Conservation (phyloP, 495 filamentous ascomycete species). For the Penicillium lividum region DNA sequence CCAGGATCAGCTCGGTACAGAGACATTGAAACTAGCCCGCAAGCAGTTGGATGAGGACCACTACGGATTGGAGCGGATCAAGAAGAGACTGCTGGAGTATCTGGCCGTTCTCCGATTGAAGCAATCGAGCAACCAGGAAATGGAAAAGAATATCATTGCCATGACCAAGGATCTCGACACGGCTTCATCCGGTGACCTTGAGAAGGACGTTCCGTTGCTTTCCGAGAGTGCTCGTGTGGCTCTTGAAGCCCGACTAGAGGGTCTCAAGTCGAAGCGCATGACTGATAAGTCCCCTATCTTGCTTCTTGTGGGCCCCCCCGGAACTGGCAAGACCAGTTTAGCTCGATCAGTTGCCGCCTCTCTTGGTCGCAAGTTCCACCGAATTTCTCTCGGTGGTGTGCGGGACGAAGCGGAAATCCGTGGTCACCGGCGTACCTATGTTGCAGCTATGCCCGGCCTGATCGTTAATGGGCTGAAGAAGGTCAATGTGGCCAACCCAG, state of each 20-base stretch:
- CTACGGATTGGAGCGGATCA: conserved; percentile 95
- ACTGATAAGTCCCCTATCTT: conserved; percentile 96
- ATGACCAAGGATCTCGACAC: conserved; percentile 59
- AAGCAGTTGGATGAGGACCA: conserved; percentile 96
- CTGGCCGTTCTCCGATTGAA: conserved; percentile 93
- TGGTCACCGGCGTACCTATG: conserved; percentile 94
- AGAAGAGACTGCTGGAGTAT: conserved; percentile 94
- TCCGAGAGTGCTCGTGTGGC: conserved; percentile 47
- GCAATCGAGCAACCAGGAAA: conserved; percentile 77
- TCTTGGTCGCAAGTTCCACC: conserved; percentile 92
- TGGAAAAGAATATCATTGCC: conserved; percentile 73
- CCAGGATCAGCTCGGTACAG: conserved; percentile 80
- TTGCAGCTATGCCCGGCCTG: conserved; percentile 96
- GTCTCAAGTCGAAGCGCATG: conserved; percentile 72
- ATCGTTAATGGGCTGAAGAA: conserved; percentile 95
- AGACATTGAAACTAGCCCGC: conserved; percentile 75
- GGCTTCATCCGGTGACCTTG: conserved; percentile 44
- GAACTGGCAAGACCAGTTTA: conserved; percentile 93
- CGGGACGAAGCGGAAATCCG: conserved; percentile 96
- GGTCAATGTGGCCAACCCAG: conserved; percentile 92
- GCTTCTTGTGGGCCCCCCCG: conserved; percentile 90
- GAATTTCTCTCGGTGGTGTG: conserved; percentile 95
- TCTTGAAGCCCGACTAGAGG: conserved; percentile 60
- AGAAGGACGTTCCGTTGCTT: conserved; percentile 35
- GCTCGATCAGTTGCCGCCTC: conserved; percentile 92